These are phyloP conservation scores for Phialophora tarda DNA, from an alignment of 2,329 filamentous ascomycete species.

Conservation along the genomic window DNA sequence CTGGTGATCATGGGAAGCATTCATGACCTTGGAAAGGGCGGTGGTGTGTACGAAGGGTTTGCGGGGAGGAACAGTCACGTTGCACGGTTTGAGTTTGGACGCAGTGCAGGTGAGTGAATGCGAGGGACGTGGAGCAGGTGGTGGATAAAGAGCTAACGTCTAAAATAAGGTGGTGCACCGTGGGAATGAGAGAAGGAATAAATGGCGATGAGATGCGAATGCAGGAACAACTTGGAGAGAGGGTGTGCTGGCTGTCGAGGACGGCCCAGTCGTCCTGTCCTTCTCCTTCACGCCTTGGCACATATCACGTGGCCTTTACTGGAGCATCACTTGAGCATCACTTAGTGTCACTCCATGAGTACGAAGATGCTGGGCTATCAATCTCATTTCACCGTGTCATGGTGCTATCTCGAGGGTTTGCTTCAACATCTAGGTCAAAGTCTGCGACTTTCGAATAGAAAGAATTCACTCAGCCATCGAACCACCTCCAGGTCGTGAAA, in stretches of 20 bases:
- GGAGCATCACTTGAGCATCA: background rate
- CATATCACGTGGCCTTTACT: background rate
- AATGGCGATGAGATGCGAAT: conserved; percentile 15
- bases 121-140: background rate
- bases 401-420: conserved; percentile 2
- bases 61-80: conserved; percentile 19
- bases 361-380: background rate
- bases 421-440: background rate
- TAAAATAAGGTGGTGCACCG: conserved; percentile 8
- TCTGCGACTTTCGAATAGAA: background rate
- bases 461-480: background rate
- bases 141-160: conserved; percentile 5
- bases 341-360: too few relatives aligned
- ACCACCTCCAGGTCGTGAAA: conserved; percentile 8
- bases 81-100: conserved; percentile 6
- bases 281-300: conserved; percentile 8
- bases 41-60: conserved; percentile 21
- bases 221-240: conserved; percentile 18
- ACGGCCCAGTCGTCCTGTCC: background rate
- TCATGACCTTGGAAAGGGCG: conserved; percentile 38
- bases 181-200: conserved; percentile 15
- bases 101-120: background rate
- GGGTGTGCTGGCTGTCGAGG: conserved; percentile 18
- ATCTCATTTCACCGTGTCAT: background rate
- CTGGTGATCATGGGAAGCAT: conserved; percentile 44